These are phyloP conservation scores for Pseudogymnoascus verrucosus DNA, from an alignment of 2,329 filamentous ascomycete species.

Conservation along the genomic window DNA sequence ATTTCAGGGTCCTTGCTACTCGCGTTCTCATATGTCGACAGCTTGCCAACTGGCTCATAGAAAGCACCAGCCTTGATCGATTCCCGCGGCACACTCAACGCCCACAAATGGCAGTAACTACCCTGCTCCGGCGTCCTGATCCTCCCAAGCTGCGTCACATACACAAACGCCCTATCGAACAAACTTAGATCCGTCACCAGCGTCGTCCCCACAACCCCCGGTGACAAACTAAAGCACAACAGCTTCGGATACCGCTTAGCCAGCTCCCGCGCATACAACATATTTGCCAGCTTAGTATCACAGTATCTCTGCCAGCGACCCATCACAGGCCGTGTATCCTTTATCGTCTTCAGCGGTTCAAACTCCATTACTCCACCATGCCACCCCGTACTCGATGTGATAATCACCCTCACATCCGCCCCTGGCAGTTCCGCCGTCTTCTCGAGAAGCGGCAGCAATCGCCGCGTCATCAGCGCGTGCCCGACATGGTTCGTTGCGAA, in stretches of 20 bases:
- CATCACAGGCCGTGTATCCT: constrained; percentile 11
- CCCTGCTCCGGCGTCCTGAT: constrained; percentile 28
- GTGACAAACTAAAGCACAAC: constrained; percentile 32
- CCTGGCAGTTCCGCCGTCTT: constrained; percentile 18
- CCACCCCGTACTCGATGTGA: constrained; percentile 15
- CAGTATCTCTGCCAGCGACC: constrained; percentile 33
- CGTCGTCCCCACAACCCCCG: constrained; percentile 33
- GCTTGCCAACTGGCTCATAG: constrained; percentile 31
- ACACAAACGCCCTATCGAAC: constrained; percentile 3
- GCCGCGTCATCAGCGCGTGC: constrained; percentile 37
- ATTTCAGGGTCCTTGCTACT: constrained; percentile 22
- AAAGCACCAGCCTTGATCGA: constrained; percentile 29
- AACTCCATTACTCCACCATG: constrained; percentile 25
- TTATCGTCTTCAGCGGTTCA: constrained; percentile 23
- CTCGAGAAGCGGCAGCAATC: constrained; percentile 30
- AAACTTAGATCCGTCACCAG: constrained; percentile 17
- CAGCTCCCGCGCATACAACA: constrained; percentile 36
- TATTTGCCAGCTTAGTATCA: constrained; percentile 40
- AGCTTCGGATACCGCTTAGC: constrained; percentile 32
- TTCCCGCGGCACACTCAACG: constrained; percentile 26
- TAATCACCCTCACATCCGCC: constrained; percentile 19
- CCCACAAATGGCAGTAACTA: constrained; percentile 34
- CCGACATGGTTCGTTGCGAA: constrained; percentile 44
- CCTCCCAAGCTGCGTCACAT: background rate
- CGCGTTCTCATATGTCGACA: constrained; percentile 4